Evolutionary conservation across 139 green algal species (phyloP), one percentile per base, ranked within the genome.

Genomic region (Yamagishiella unicocca): DNA sequence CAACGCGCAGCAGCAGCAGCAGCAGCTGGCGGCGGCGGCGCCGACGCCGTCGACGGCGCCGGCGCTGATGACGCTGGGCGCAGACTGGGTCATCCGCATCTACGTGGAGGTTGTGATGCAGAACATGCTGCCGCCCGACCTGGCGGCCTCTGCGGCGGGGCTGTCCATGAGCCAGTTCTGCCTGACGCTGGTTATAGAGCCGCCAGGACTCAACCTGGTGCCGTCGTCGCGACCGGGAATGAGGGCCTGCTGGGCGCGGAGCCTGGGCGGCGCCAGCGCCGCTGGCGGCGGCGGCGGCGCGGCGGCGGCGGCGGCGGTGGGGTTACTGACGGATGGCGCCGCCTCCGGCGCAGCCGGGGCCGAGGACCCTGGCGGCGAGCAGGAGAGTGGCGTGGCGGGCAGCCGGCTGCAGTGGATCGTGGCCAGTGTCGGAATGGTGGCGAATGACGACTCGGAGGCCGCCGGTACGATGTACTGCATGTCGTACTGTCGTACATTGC

Each of bases 31-130:
- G 45, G 76, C 72, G 77, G 31, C 38, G 54, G 72, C 31, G 42
- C 61, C 40, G 17, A 64, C 55, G 70, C 77, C 66, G 64, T 79
- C 35, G 89, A 95, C 62, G 31, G 64, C 64, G 22, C 91, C 92
- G 6, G 92, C 94, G 14, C 85, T 96, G 35, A 90, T 96, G 87
- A 95, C 94, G 2, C 87, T 93, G 7, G 89, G 90, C 10, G 83
- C 79, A 0, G 94, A 95, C 74, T 88, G 92, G 58, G 83, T 91
- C 27, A 91, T 96, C 25, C 90, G 94, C 21, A 91, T 96, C 19
- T 96, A 90, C 88, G 92, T 96, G 22, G 94, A 95, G 78, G 94
- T 96, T 0, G 79, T 92, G 35, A 89, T 93, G 82, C 46, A 62
- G 5, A 82, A 91, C 64, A 70, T 91, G 88, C 83, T 90, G 68